Evolutionary conservation across 2,329 filamentous ascomycete species (phyloP), one percentile per base, ranked within the genome.

Genomic region (Periconia digitata): DNA sequence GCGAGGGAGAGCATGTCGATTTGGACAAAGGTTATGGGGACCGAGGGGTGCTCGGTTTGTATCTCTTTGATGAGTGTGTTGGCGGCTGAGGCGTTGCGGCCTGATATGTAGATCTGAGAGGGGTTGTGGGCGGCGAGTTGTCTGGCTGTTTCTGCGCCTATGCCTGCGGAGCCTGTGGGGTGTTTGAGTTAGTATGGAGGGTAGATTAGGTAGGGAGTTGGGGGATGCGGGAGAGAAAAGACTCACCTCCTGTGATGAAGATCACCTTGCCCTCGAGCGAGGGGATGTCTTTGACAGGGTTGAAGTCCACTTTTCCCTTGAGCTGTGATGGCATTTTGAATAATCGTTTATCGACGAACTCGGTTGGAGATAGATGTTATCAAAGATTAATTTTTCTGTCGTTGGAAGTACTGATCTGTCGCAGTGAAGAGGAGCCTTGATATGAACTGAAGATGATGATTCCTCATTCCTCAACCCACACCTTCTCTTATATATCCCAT

Each of bases 121-220:
- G 76, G 74, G 5, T 69, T 66, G 53, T 77, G 74, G 20, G 63
- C 63, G 8, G 73, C 70, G 10, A 78, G 64, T 2, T 67, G 63
- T 40, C 63, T 60, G 12, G 76, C 61, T 10, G 71, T 67, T 47
- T 71, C 67, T 21, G 66, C 66, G 21, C 76, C 76, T 17, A 78
- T 59, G 1, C 76, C 76, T n/a, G 64, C 60, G 27, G 74, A 78
- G 35, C 72, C 72, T 69, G 45, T 22, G 17, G n/a, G 7, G 37
- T 5, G 32, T 49, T 38, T 50, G 34, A 21, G 8, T 17, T 7
- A 38, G 6, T 8, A 38, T 17, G 38, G 23, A 38, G 20, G 21
- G 16, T n/a, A 34, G 44, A 20, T 13, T 8, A 42, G n/a, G 7
- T 23, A 32, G n/a, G 10, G 23, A 15, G 8, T 15, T 18, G 13